phyloP scores from a whole-genome alignment of 768 basidiomycete species.

The Strobilomyces echinocephalus region DNA sequence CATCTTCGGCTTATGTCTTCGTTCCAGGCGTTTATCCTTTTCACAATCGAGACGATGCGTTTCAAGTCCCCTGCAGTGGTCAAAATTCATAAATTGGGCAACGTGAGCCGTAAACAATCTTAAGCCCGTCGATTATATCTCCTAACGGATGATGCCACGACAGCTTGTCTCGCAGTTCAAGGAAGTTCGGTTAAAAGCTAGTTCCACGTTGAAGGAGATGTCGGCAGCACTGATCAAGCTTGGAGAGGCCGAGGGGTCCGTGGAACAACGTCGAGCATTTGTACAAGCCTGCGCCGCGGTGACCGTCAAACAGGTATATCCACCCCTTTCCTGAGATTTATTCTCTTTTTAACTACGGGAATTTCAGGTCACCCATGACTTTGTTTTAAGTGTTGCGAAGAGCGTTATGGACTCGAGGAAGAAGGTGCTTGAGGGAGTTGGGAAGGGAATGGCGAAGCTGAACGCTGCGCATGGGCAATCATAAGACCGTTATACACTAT shows the following conservation, averaged over 20 bases:
- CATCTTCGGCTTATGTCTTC: not conserved
- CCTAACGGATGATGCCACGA: slow-evolving; percentile 3
- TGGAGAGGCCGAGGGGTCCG: slow-evolving; percentile 48
- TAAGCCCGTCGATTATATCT: not conserved
- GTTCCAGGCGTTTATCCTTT: slow-evolving; percentile 63
- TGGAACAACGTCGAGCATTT: slow-evolving; percentile 49
- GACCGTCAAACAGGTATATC: slow-evolving; percentile 33
- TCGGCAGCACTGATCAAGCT: slow-evolving; percentile 46
- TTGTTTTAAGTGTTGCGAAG: slow-evolving; percentile 56
- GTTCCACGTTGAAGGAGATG: slow-evolving; percentile 52
- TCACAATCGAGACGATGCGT: slow-evolving; percentile 63
- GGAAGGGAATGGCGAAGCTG: slow-evolving; percentile 62
- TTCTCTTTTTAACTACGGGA: not conserved
- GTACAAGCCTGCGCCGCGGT: slow-evolving; percentile 47
- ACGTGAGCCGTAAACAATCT: slow-evolving; percentile 39
- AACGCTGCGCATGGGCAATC: slow-evolving; percentile 36
- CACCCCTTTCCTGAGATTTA: not conserved
- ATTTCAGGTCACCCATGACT: slow-evolving; percentile 61
- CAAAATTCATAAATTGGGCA: slow-evolving; percentile 69
- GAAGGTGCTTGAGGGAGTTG: slow-evolving; percentile 66
- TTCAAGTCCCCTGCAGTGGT: slow-evolving; percentile 68
- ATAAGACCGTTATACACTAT: slow-evolving; percentile 8
- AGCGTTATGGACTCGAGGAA: slow-evolving; percentile 65
- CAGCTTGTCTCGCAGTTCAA: slow-evolving; percentile 70
- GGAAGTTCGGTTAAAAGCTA: slow-evolving; percentile 49